Percentiles rank a stretch among this genome's conserved stretches.
These are phyloP conservation scores for Neofusicoccum cordaticola DNA, from an alignment of 2,329 filamentous ascomycete species.

Conservation along the genomic window DNA sequence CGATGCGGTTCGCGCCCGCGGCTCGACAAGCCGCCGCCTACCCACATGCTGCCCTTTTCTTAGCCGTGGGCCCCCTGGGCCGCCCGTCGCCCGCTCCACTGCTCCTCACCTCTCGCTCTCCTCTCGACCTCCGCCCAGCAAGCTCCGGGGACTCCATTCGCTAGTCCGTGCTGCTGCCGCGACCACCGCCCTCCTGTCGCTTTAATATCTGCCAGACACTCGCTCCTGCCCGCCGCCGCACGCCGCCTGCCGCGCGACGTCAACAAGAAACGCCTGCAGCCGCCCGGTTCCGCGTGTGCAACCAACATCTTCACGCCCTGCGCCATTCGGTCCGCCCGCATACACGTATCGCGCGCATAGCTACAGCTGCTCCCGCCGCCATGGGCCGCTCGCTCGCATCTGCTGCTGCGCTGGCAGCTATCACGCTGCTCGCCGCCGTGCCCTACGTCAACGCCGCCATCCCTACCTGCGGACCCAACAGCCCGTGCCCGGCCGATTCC, in stretches of 20 bases:
- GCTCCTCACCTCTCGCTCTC: background rate
- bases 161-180: background rate
- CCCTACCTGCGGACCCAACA: constrained; percentile 43
- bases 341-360: background rate
- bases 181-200: background rate
- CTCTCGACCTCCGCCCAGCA: background rate
- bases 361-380: constrained; percentile 12
- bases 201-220: background rate
- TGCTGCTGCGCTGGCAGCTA: constrained; percentile 19
- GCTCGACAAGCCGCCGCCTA: background rate
- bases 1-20: background rate
- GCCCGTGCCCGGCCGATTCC: constrained; percentile 64
- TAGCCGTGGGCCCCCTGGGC: background rate
- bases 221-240: background rate
- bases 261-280: background rate
- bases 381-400: constrained; percentile 15
- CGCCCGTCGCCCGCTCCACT: background rate
- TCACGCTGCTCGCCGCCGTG: constrained; percentile 24
- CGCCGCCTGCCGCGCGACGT: background rate
- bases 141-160: background rate
- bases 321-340: background rate
- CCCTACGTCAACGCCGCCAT: constrained; percentile 26
- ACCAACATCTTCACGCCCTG: background rate
- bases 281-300: background rate
- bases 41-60: constrained; percentile 11